Base-by-base conservation (phyloP, 768 basidiomycete species). In the Paxillus ammoniavirescens region DNA sequence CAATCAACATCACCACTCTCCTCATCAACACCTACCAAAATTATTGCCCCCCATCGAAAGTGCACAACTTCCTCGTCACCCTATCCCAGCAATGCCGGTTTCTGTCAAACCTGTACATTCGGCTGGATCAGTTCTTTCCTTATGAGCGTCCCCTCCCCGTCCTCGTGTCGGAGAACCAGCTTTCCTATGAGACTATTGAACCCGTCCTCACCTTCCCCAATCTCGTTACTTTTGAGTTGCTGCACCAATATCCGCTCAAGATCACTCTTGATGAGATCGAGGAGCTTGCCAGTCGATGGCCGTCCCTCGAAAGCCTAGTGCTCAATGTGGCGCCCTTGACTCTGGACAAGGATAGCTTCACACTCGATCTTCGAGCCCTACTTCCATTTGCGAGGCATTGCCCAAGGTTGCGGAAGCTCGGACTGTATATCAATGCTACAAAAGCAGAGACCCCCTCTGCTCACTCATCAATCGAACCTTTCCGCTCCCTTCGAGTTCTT, bases 21-120 rank as follows among this genome's bases (percentile, higher is more conserved):
- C 81, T 78, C 59, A 55, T 86, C 45, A 82, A 82, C 55, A 76
- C 79, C 2, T 71, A 76, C 21, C 58, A 70, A 3, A 59, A 75
- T n/a, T 78, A 82, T n/a, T n/a, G n/a, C 53, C 56, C 72, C 1
- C 78, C 82, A 0, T 52, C 68, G 4, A 62, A 72, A n/a, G 53
- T 86, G 4, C 70, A 71, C 46, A 61, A 72, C 0, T 66, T 86
- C 46, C 69, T 85, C 37, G 62, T 59, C n/a, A 67, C 69, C 5
- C 60, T 84, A n/a, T 68, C 77, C 5, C 72, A 79, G 28, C 75
- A 70, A 42, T 85, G 82, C 52, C 78, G 70, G 15, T 61, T 68
- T n/a, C 71, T 87, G 13, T 70, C 72, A 14, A 65, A 66, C 10
- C 73, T 86, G 10, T 71, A 73, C 47, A 23, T 77, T 33, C 71